Evolutionary conservation across 2,329 filamentous ascomycete genomes (phyloP).

Genomic region (Cladobotryum protrusum): DNA sequence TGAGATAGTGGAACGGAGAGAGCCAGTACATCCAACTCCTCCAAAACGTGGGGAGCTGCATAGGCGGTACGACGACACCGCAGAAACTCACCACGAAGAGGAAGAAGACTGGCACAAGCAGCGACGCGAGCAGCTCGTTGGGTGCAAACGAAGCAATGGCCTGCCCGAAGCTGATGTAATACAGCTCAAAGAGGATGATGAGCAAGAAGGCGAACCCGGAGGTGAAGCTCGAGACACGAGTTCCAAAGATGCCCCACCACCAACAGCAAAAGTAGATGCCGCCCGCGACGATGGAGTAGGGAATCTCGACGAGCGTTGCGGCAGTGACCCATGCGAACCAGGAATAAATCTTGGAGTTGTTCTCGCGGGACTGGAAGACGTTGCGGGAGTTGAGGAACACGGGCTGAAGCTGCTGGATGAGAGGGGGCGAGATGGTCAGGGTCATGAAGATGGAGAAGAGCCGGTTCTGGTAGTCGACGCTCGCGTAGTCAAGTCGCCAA

Average conservation of each 20-base stretch:
- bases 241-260: slow-evolving; percentile 49
- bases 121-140: slow-evolving; percentile 59
- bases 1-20: slow-evolving; percentile 61
- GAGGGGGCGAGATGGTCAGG: slow-evolving; percentile 64
- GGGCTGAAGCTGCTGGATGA: slow-evolving; percentile 74
- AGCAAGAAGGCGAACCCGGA: slow-evolving; percentile 58
- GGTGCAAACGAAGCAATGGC: slow-evolving; percentile 61
- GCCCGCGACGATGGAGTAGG: slow-evolving; percentile 60
- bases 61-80: slow-evolving; percentile 60
- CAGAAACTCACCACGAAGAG: slow-evolving; percentile 65
- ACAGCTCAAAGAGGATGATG: slow-evolving; percentile 60
- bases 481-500: slow-evolving; percentile 51
- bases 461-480: slow-evolving; percentile 61
- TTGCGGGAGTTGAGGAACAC: slow-evolving; percentile 59
- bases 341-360: slow-evolving; percentile 72
- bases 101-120: slow-evolving; percentile 64
- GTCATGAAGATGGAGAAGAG: slow-evolving; percentile 75
- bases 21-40: slow-evolving; percentile 59
- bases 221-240: slow-evolving; percentile 45
- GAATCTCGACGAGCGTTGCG: slow-evolving; percentile 62
- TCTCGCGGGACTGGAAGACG: slow-evolving; percentile 66
- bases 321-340: slow-evolving; percentile 66
- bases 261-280: slow-evolving; percentile 46
- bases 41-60: slow-evolving; percentile 57
- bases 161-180: slow-evolving; percentile 59